phyloP scores from a whole-genome alignment of 1,284 basidiomycete species.

The Heterobasidion irregulare region DNA sequence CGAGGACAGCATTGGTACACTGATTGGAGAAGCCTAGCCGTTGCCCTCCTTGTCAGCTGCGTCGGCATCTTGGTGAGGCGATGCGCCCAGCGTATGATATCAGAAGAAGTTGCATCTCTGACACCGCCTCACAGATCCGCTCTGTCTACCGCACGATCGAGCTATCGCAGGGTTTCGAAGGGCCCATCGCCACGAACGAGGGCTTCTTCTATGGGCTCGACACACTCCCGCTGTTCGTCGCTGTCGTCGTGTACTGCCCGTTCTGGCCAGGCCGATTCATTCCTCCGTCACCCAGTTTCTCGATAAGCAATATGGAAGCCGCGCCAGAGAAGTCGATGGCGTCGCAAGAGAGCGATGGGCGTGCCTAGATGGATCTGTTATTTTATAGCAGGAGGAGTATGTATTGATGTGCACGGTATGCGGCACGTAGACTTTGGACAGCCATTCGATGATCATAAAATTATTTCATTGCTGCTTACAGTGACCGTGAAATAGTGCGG shows the following conservation, averaged over 20 bases:
- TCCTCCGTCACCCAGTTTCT: slow-evolving; percentile 1
- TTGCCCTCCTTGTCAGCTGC: slow-evolving; percentile 50
- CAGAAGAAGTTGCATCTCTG: not conserved
- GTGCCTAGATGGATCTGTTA: too few relatives aligned
- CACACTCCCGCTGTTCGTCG: slow-evolving; percentile 56
- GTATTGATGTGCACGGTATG: too few relatives aligned
- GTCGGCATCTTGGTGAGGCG: slow-evolving; percentile 50
- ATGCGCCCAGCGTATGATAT: not conserved
- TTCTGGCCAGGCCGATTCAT: slow-evolving; percentile 61
- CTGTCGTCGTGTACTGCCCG: slow-evolving; percentile 43
- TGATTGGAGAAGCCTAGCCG: slow-evolving; percentile 54
- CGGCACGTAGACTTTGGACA: too few relatives aligned
- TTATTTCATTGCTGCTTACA: too few relatives aligned
- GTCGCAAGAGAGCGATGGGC: too few relatives aligned
- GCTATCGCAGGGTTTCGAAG: slow-evolving; percentile 55
- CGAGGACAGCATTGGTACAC: slow-evolving; percentile 34
- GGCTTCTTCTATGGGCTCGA: slow-evolving; percentile 61
- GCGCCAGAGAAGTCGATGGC: not conserved
- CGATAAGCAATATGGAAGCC: not conserved
- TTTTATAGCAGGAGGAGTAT: too few relatives aligned
- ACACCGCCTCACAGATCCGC: slow-evolving; percentile 39
- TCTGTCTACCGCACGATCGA: slow-evolving; percentile 63
- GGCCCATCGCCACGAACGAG: slow-evolving; percentile 44
- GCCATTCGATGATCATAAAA: too few relatives aligned
- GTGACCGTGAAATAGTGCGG: too few relatives aligned